Evolutionary conservation across 2,329 filamentous ascomycete genomes (phyloP).

Genomic region (Colletotrichum sp.): DNA sequence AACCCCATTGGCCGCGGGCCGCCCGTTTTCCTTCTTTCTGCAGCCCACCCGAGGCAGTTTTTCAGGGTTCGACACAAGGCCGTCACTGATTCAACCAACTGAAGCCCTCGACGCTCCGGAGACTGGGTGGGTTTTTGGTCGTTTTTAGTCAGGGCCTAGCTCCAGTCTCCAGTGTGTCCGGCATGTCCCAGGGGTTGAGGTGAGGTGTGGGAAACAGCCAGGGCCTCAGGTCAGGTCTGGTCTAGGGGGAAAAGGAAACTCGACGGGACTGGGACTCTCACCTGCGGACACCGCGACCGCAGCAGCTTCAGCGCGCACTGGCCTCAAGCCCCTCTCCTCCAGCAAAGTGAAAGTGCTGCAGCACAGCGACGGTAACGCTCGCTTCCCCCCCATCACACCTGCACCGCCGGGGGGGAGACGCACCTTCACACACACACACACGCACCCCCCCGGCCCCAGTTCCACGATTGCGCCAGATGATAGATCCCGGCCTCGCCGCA

Average conservation of each 20-base stretch:
- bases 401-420: neutral
- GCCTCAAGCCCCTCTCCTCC: neutral
- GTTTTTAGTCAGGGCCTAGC: neutral
- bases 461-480: slow-evolving; percentile 19
- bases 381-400: neutral
- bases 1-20: neutral
- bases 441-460: neutral
- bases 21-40: neutral
- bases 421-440: neutral
- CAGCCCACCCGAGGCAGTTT: neutral
- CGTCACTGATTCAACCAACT: neutral
- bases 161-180: neutral
- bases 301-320: neutral
- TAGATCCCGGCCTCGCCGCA: slow-evolving; percentile 5
- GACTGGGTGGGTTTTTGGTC: neutral
- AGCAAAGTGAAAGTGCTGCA: neutral
- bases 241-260: neutral
- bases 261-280: neutral
- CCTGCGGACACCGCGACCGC: neutral
- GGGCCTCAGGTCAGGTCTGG: neutral
- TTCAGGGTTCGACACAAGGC: neutral
- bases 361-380: neutral
- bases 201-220: neutral
- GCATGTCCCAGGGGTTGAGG: neutral
- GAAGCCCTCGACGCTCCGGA: neutral